A percentile compares a stretch with the other conserved stretches of the same genome.
Evolutionary conservation across 495 filamentous ascomycete species (phyloP).

Genomic region (Patellaria atrata): DNA sequence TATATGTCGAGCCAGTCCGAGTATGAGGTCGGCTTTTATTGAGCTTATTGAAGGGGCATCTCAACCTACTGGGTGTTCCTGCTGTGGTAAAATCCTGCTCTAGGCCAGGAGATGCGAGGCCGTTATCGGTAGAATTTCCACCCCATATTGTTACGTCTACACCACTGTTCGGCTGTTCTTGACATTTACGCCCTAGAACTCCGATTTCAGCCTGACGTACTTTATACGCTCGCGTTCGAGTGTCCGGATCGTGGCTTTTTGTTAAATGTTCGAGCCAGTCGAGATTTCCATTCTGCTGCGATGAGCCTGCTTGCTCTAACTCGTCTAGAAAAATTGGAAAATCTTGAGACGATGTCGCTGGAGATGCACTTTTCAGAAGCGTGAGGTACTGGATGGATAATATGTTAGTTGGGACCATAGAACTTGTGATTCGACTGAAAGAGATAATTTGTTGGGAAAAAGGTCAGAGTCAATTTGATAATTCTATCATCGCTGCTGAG

Average conservation of each 20-base stretch:
- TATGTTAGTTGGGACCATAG: constrained; percentile 9
- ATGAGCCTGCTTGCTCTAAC: constrained; percentile 4
- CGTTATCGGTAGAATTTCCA: constrained; percentile 31
- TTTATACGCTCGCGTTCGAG: constrained; percentile 4
- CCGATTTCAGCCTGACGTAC: constrained; percentile 16
- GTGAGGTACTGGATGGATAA: constrained; percentile 22
- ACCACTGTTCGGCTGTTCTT: background rate
- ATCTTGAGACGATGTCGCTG: constrained; percentile 12
- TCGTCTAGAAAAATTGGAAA: constrained; percentile 10
- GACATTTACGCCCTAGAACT: too few species aligned
- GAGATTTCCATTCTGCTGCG: background rate
- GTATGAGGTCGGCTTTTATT: too few species aligned
- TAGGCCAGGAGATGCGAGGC: constrained; percentile 30
- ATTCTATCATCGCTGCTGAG: constrained; percentile 38
- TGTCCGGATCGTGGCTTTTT: constrained; percentile 8
- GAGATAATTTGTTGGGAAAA: constrained; percentile 1
- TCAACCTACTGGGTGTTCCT: constrained; percentile 44
- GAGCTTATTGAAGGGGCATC: constrained; percentile 58
- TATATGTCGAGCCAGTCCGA: constrained; percentile 24
- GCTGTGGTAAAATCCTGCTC: constrained; percentile 53
- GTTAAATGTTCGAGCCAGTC: constrained; percentile 13
- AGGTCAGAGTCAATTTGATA: constrained; percentile 20
- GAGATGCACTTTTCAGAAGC: constrained; percentile 21
- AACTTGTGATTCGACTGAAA: background rate
- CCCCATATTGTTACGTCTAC: constrained; percentile 27